Percentiles rank a stretch among this genome's conserved stretches.
Conservation (phyloP, 2,329 filamentous ascomycete genomes). For the Ceratocystiopsis brevicomis region DNA sequence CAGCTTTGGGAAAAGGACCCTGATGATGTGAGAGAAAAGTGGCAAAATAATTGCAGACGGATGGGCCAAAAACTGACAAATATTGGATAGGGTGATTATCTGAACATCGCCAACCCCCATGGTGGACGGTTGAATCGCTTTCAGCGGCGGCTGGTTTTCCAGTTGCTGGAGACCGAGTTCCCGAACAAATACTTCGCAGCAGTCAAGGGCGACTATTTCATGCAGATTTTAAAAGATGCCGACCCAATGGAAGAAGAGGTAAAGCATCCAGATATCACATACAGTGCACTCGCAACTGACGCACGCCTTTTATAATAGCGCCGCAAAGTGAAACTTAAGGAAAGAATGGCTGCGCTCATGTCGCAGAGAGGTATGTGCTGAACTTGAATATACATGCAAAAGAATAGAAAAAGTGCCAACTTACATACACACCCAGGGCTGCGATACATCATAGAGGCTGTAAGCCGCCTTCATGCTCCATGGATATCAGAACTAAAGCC, state of each 20-base stretch:
- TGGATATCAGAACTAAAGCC: neutral
- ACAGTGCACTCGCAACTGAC: no score
- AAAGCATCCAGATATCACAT: neutral
- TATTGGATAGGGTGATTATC: neutral
- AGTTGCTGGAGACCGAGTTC: constrained; percentile 12
- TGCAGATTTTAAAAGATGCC: constrained; percentile 8
- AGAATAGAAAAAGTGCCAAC: neutral
- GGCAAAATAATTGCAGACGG: neutral
- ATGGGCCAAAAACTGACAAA: no score
- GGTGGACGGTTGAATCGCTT: constrained; percentile 12
- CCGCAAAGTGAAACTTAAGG: no score
- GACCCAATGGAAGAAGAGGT: constrained; percentile 4
- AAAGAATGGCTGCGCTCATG: neutral
- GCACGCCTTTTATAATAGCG: no score
- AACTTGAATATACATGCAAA: neutral
- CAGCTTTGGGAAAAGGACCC: constrained; percentile 3
- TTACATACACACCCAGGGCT: constrained; percentile 1
- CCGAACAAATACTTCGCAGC: constrained; percentile 6
- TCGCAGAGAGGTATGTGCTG: neutral
- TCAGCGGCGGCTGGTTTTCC: constrained; percentile 13
- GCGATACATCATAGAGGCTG: constrained; percentile 17
- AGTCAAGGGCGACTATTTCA: constrained; percentile 2
- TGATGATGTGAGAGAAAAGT: neutral
- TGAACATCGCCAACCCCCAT: constrained; percentile 10
- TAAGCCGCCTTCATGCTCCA: neutral